Base-by-base conservation (phyloP, 1,284 basidiomycete species). In the Puccinia horiana region DNA sequence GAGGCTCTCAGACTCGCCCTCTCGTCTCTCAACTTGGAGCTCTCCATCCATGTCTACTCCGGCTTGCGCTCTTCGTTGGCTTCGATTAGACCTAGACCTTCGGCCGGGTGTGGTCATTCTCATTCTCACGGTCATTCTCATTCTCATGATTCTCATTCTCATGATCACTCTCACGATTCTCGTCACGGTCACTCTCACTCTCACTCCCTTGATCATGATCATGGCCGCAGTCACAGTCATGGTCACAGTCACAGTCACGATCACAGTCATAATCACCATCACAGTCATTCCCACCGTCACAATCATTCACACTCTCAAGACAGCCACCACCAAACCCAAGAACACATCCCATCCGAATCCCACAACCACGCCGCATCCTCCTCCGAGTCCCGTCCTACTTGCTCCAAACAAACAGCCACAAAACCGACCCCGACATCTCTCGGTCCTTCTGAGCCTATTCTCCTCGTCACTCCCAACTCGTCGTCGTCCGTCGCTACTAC, bases 71-170 rank as follows among this genome's bases (percentile, higher is more conserved):
- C 16, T 12, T 12, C 44, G 3, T 12, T 61, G 2, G 72, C 20
- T 18, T 49, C 72, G 2, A 5, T 74, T 23, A 74, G 52, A 32
- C 4, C 26, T n/a, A 35, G 20, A 4, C 35, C 20, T 11, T 69
- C 44, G 8, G 9, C 8, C 32, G 69, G 69, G 26, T 29, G 32
- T 32, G 40, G n/a, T 29, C 72, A 74, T 37, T 40, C 20, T 54
- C 72, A 74, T 69, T 37, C 35, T 20, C 65, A 69, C 18, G 37
- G n/a, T 40, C 70, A 73, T 73, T 52, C 40, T 54, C 72, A 74
- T 74, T 26, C 44, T 23, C 44, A 74, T 74, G 20, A 54, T 74
- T 26, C 44, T 23, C 44, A 74, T 74, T 1, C 29, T 42, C 52
- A 47, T 49, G 42, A 52, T 49, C 70, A 74, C 32, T 37, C 44